phyloP scores from a whole-genome alignment of 805 yeast genomes.

The Huiozyma naganishii region DNA sequence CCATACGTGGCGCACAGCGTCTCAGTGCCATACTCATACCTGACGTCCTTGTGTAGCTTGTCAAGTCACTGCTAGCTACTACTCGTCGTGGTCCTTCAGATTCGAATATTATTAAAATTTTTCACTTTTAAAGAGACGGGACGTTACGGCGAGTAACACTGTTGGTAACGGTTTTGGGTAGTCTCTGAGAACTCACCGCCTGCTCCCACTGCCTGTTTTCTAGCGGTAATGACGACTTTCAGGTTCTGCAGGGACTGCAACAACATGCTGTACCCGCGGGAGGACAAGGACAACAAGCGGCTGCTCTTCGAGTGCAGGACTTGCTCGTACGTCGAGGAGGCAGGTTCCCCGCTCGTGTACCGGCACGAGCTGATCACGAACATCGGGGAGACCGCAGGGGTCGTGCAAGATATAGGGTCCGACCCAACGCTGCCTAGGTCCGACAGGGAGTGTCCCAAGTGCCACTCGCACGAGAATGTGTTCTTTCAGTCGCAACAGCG shows the following conservation, averaged over 20 bases:
- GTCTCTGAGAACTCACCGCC: no score
- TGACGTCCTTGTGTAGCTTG: no score
- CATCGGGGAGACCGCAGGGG: constrained; percentile 93
- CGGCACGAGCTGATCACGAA: constrained; percentile 87
- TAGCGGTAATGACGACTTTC: constrained; percentile 65
- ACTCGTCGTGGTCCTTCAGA: no score
- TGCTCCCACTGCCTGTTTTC: no score
- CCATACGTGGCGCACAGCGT: neutral
- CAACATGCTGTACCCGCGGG: constrained; percentile 96
- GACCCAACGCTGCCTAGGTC: constrained; percentile 98
- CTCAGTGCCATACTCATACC: no score
- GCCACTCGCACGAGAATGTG: constrained; percentile 82
- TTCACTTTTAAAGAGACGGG: no score
- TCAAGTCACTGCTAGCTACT: no score
- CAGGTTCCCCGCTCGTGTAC: constrained; percentile 78
- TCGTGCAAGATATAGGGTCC: constrained; percentile 85
- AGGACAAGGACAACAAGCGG: constrained; percentile 63
- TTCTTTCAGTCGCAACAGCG: constrained; percentile 95
- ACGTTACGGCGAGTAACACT: no score
- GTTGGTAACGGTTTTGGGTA: no score
- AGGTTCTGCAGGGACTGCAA: constrained; percentile 93
- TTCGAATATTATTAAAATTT: no score
- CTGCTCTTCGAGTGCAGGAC: constrained; percentile 89
- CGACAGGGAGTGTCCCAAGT: constrained; percentile 84
- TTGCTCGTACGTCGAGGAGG: constrained; percentile 86